Base-by-base conservation (phyloP, 2,329 filamentous ascomycete species). In the Fusarium globosum region DNA sequence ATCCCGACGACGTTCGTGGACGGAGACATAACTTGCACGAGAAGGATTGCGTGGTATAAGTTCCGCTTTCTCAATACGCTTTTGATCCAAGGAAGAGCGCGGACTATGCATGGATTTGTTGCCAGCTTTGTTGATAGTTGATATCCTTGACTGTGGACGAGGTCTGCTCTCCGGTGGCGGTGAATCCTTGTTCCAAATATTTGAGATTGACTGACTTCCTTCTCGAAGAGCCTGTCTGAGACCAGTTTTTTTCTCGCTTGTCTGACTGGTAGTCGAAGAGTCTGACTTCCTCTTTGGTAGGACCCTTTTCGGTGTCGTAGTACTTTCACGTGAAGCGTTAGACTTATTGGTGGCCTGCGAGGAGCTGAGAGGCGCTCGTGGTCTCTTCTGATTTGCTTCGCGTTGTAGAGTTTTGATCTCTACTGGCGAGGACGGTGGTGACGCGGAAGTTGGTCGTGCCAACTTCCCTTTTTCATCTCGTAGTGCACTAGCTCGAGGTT, bases 171-270 rank as follows among this genome's bases (percentile, higher is more conserved):
- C 71, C 49, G 78, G 43, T 6, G 74, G 61, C 28, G 79, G 73
- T 1, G 81, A 72, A n/a, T 89, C 87, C 57, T 86, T 89, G 60
- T 81, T 85, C 79, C 87, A 86, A 1, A 89, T 79, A 64, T 82
- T 86, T 1, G 86, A 83, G 12, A 89, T 77, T 3, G 84, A 82
- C 41, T 86, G 83, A 28, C 82, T 82, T 12, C 86, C 83, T 63
- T 86, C 88, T 62, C 83, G 87, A n/a, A 91, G 78, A 7, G 84
- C 88, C 61, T 86, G 85, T 41, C 87, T 85, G 46, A 90, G 79
- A 2, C 85, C 81, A 2, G 80, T 76, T 67, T 81, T 88, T 75
- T 86, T 88, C 52, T 88, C 87, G 15, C 65, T 56, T 4, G 52
- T 65, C 65, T 74, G 74, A 26, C 46, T 71, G 48, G 35, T 39